These are phyloP conservation scores for Albophoma yamanashiensis DNA, from an alignment of 2,329 filamentous ascomycete species.

Conservation along the genomic window DNA sequence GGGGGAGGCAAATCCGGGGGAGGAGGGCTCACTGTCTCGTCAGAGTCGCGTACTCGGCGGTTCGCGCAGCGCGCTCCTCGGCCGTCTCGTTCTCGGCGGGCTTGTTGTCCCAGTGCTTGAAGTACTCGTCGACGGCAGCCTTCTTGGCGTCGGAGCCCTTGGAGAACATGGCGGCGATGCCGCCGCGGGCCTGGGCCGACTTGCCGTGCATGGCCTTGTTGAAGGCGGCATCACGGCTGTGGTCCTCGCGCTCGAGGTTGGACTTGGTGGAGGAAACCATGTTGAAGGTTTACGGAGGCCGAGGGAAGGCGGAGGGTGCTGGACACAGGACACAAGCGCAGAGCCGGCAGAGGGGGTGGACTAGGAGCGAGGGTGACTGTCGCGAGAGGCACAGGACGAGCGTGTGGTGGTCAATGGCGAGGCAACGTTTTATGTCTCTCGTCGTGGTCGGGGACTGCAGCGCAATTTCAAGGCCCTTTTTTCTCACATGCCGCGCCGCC, in stretches of 20 bases:
- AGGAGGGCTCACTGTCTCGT: slow-evolving; percentile 68
- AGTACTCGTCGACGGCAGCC: slow-evolving; percentile 81
- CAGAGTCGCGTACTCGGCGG: slow-evolving; percentile 83
- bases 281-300: slow-evolving; percentile 19
- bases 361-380: neutral
- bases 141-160: slow-evolving; percentile 71
- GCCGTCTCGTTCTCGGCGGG: slow-evolving; percentile 68
- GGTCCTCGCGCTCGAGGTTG: slow-evolving; percentile 69
- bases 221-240: slow-evolving; percentile 78
- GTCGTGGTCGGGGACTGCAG: neutral
- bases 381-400: neutral
- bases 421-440: slow-evolving; percentile 1
- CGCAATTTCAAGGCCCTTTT: slow-evolving; percentile 1
- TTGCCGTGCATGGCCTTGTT: slow-evolving; percentile 76
- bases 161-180: slow-evolving; percentile 71
- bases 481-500: slow-evolving; percentile 1
- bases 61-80: slow-evolving; percentile 68
- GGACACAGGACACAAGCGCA: slow-evolving; percentile 3
- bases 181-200: slow-evolving; percentile 58
- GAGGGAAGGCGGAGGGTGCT: neutral
- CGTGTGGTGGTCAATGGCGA: neutral
- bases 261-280: slow-evolving; percentile 29
- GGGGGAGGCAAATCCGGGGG: too few relatives aligned
- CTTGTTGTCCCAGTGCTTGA: slow-evolving; percentile 95
- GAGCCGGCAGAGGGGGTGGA: slow-evolving; percentile 1